Evolutionary conservation across 495 filamentous ascomycete genomes (phyloP).

Genomic region (Aspergillus avenaceus): DNA sequence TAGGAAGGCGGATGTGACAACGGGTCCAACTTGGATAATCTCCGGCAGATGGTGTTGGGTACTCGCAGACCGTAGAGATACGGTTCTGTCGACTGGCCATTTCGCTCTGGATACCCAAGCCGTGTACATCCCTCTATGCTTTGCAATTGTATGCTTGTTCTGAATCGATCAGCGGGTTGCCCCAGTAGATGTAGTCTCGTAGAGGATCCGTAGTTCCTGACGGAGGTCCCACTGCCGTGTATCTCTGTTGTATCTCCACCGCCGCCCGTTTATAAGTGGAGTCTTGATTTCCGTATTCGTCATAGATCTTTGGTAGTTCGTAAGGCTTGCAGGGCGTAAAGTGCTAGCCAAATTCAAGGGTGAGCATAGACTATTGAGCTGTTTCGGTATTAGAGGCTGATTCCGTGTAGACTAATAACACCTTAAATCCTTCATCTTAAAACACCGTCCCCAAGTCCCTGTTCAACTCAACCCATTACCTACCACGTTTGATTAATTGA

Average conservation of each 20-base stretch:
- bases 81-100: background rate
- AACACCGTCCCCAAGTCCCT: too few species aligned
- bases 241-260: too few species aligned
- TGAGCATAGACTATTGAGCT: too few species aligned
- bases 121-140: background rate
- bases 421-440: too few species aligned
- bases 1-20: slow-evolving; percentile 8
- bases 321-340: too few species aligned
- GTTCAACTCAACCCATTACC: too few species aligned
- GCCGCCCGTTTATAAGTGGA: background rate
- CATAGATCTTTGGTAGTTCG: background rate
- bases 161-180: background rate
- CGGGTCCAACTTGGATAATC: background rate
- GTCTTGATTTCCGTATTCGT: background rate
- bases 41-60: background rate
- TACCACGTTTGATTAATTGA: too few species aligned
- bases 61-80: background rate
- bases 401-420: too few species aligned
- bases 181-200: background rate
- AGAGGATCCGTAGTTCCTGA: background rate
- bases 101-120: background rate
- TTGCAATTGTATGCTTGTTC: slow-evolving; percentile 10
- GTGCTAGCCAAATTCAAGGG: too few species aligned
- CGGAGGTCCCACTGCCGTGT: too few species aligned
- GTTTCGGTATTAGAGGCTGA: too few species aligned